Evolutionary conservation across 495 filamentous ascomycete species (phyloP), one percentile per base, ranked within the genome.

Genomic region (Penicillium paxilli): DNA sequence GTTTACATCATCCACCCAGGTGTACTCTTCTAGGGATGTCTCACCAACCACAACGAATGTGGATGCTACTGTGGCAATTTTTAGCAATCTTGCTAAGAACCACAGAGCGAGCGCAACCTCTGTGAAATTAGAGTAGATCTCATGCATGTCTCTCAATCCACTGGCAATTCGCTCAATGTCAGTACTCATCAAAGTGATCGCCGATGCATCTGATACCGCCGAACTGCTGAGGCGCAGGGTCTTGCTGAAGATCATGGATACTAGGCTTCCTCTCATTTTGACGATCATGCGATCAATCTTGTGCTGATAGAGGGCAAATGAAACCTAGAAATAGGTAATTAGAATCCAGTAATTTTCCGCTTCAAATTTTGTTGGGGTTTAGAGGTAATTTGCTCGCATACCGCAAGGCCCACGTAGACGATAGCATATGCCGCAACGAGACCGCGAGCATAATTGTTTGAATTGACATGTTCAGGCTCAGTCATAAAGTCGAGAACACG

Each of bases 161-260:
- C 44, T 58, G 12, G 58, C 61, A 10, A 81, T 72, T 12, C 73
- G 68, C 47, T 82, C 80, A 22, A 82, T 68, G 35, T 82, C 81
- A 5, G 78, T 81, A 73, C 78, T 85, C 75, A 85, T 83, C 5
- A 87, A 66, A 0, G 83, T 84, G 1, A 83, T 49, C 0, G 77
- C 75, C 6, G 74, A 70, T 2, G 81, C 68, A 46, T 81, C 71
- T 25, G 75, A 74, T 0, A 70, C 62, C 5, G 61, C 58, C 1
- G 69, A 67, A 10, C 75, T 60, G 23, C 62, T 74, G 12, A 73
- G 59, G 1, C 64, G 63, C 23, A 70, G 65, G 1, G 81, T 76
- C 49, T 66, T 63, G 22, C 63, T 61, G 54, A 81, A 85, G 20
- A 86, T 71, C 30, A 80, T 66, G 4, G 70, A 72, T 7, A 79